Evolutionary conservation across 768 basidiomycete species (phyloP).

Genomic region (Dentipellis sp.): DNA sequence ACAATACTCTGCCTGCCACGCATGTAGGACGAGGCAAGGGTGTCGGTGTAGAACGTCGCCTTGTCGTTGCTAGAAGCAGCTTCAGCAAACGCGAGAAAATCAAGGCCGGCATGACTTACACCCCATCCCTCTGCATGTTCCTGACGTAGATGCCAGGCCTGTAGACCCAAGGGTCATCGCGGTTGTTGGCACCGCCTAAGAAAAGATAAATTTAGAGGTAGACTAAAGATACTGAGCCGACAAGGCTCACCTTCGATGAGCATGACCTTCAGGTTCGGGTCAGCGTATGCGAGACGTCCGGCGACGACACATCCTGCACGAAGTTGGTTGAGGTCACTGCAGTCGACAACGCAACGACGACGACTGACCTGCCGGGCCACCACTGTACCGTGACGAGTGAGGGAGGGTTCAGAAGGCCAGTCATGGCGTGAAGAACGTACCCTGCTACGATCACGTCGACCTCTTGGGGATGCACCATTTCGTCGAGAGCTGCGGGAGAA

Average conservation of each 20-base stretch:
- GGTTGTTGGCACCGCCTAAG: conserved; percentile 57
- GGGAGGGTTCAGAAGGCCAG: not conserved
- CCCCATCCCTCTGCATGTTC: conserved; percentile 64
- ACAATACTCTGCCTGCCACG: conserved; percentile 61
- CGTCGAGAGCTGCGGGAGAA: not conserved
- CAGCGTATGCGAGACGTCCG: conserved; percentile 60
- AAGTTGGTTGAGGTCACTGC: not conserved
- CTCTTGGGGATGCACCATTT: conserved; percentile 51
- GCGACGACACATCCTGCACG: conserved; percentile 51
- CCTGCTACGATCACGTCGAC: conserved; percentile 66
- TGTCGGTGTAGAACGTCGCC: conserved; percentile 64
- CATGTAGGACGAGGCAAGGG: conserved; percentile 43
- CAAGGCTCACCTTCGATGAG: conserved; percentile 50
- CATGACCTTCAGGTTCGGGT: conserved; percentile 67
- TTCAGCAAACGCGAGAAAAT: not conserved
- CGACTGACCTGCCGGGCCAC: conserved; percentile 48
- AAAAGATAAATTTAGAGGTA: not conserved
- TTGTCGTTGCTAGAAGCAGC: conserved; percentile 51
- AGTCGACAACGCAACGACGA: not conserved
- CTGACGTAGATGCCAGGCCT: conserved; percentile 60
- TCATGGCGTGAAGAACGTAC: conserved; percentile 16
- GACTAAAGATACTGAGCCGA: not conserved
- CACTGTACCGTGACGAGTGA: conserved; percentile 21
- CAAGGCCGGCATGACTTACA: conserved; percentile 30
- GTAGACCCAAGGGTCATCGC: conserved; percentile 70